Conservation (phyloP, 495 filamentous ascomycete species). For the Annulohypoxylon stygium region DNA sequence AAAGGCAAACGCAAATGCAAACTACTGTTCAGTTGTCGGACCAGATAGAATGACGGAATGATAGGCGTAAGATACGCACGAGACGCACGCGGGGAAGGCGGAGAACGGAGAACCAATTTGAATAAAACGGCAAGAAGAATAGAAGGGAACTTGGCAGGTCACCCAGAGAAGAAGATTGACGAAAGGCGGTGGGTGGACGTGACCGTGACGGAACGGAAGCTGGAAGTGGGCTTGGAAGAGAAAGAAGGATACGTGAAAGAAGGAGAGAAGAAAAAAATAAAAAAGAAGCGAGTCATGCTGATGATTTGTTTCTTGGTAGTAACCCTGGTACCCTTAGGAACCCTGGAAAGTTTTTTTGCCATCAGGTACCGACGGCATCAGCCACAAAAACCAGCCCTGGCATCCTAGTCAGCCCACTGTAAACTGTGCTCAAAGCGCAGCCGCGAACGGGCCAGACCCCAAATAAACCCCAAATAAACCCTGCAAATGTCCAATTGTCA, state of each 20-base stretch:
- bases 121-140: constrained; percentile 55
- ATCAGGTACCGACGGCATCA: constrained; percentile 27
- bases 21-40: constrained; percentile 15
- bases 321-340: constrained; percentile 1
- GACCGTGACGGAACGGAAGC: constrained; percentile 53
- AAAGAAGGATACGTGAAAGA: constrained; percentile 50
- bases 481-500: neutral
- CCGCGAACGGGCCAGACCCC: constrained; percentile 4
- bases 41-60: constrained; percentile 16
- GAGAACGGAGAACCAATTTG: constrained; percentile 38
- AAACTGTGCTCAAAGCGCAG: neutral
- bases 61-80: constrained; percentile 7
- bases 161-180: constrained; percentile 55
- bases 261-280: constrained; percentile 37
- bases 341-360: constrained; percentile 29
- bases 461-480: neutral
- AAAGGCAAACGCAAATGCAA: neutral
- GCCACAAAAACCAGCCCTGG: constrained; percentile 30
- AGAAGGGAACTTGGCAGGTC: constrained; percentile 55
- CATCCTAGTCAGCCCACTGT: neutral
- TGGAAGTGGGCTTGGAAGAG: constrained; percentile 51
- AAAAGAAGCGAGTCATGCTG: constrained; percentile 42
- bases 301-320: constrained; percentile 23
- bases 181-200: constrained; percentile 53
- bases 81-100: constrained; percentile 30